These are phyloP conservation scores for Backusella morwellensis DNA, from an alignment of 192 early-diverging fungal species.

Conservation along the genomic window DNA sequence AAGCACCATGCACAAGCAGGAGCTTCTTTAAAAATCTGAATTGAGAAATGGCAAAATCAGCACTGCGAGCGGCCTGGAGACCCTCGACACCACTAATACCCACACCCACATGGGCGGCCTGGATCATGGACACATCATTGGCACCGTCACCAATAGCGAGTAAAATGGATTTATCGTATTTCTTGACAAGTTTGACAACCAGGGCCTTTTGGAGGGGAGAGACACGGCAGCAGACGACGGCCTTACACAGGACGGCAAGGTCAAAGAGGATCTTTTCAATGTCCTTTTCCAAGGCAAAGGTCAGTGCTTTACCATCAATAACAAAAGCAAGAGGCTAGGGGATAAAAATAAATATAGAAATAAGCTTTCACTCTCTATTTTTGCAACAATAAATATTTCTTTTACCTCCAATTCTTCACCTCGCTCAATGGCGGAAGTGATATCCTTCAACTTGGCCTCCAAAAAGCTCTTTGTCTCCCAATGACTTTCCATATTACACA, in stretches of 20 bases:
- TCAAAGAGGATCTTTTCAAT: conserved; percentile 80
- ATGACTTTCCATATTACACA: conserved; percentile 91
- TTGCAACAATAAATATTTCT: too few relatives aligned
- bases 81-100: conserved; percentile 97
- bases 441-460: conserved; percentile 80
- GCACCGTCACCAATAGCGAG: conserved; percentile 99
- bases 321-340: conserved; percentile 76
- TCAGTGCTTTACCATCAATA: conserved; percentile 92
- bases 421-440: conserved; percentile 53
- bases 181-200: conserved; percentile 97
- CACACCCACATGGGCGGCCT: conserved; percentile 97
- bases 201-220: conserved; percentile 97
- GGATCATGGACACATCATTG: conserved; percentile 99
- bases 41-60: conserved; percentile 98
- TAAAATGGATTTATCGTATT: conserved; percentile 80
- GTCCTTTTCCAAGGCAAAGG: conserved; percentile 90
- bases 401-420: conserved; percentile 44
- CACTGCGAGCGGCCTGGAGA: conserved; percentile 92
- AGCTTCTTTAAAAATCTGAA: conserved; percentile 94
- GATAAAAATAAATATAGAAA: not conserved
- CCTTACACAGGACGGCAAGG: conserved; percentile 88
- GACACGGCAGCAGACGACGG: conserved; percentile 97
- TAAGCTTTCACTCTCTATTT: not conserved
- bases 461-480: conserved; percentile 93
- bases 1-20: conserved; percentile 93